These are phyloP conservation scores for Bacterosira constricta DNA, from an alignment of 108 stramenopile species.

Conservation along the genomic window DNA sequence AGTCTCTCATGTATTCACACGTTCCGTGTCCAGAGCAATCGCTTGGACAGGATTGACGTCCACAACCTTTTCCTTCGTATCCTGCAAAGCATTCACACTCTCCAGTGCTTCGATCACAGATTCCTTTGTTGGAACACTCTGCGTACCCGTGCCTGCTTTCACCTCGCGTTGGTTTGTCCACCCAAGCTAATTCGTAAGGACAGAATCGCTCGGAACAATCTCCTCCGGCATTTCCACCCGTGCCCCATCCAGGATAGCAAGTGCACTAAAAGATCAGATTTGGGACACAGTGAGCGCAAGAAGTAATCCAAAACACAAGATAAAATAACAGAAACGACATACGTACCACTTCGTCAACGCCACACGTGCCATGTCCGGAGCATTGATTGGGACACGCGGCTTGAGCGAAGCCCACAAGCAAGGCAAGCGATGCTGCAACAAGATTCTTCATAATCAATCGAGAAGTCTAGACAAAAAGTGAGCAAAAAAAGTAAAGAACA, in stretches of 20 bases:
- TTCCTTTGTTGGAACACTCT: constrained; percentile 77
- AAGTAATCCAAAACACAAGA: not conserved
- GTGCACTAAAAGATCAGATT: constrained; percentile 51
- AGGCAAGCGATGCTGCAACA: constrained; percentile 14
- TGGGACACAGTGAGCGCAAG: not conserved
- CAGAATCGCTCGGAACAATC: constrained; percentile 80
- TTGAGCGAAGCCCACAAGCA: constrained; percentile 27
- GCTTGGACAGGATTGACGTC: constrained; percentile 55
- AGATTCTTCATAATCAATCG: constrained; percentile 3
- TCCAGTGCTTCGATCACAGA: constrained; percentile 58
- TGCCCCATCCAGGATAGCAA: constrained; percentile 80
- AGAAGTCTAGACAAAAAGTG: too few relatives aligned
- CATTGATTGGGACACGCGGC: constrained; percentile 64
- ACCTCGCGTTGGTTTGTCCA: constrained; percentile 28
- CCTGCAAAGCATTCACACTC: constrained; percentile 65
- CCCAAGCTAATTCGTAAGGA: constrained; percentile 59
- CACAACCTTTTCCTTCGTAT: constrained; percentile 65
- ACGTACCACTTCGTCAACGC: constrained; percentile 61
- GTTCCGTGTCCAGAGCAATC: constrained; percentile 66
- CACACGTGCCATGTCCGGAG: constrained; percentile 73
- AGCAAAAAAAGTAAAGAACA: too few relatives aligned
- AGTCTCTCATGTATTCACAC: constrained; percentile 63
- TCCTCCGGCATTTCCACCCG: constrained; percentile 55
- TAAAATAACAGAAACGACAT: not conserved
- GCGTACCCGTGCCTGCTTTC: constrained; percentile 62